These are phyloP conservation scores for Daldinia bambusicola DNA, from an alignment of 495 filamentous ascomycete genomes.

Conservation along the genomic window DNA sequence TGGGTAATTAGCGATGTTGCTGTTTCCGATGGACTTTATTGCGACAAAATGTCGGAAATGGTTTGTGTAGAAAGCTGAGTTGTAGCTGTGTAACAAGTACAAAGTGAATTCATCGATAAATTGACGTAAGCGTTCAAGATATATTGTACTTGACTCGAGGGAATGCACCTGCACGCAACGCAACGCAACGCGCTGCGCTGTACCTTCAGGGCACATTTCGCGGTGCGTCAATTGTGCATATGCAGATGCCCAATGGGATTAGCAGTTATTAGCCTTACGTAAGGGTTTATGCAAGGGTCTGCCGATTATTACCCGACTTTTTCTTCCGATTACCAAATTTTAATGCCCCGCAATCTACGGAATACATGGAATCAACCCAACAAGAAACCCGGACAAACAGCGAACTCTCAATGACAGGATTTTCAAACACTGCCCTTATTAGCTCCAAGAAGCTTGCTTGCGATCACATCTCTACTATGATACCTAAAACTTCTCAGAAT, in stretches of 20 bases:
- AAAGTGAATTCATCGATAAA: neutral
- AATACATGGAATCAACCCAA: neutral
- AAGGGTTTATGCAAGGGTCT: constrained; percentile 5
- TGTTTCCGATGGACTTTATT: neutral
- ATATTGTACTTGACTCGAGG: neutral
- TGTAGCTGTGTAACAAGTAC: neutral
- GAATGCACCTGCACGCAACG: neutral
- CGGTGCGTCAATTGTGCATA: constrained; percentile 5
- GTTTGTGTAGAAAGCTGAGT: neutral
- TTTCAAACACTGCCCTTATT: no score
- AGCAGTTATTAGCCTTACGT: neutral
- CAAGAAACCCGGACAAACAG: neutral
- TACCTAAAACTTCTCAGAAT: no score
- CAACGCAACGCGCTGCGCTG: neutral
- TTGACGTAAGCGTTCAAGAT: constrained; percentile 2
- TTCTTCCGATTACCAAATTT: neutral
- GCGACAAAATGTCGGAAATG: constrained; percentile 11
- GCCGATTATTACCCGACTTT: constrained; percentile 12
- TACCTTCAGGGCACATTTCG: constrained; percentile 1
- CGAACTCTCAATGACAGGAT: no score
- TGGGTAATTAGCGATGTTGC: neutral
- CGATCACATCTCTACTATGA: no score
- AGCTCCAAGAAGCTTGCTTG: no score
- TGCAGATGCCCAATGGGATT: neutral
- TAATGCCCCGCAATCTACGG: neutral